A percentile compares a stretch with the other conserved stretches of the same genome.
Evolutionary conservation across 768 basidiomycete genomes (phyloP).

Genomic region (Sporobolomyces phaffii): DNA sequence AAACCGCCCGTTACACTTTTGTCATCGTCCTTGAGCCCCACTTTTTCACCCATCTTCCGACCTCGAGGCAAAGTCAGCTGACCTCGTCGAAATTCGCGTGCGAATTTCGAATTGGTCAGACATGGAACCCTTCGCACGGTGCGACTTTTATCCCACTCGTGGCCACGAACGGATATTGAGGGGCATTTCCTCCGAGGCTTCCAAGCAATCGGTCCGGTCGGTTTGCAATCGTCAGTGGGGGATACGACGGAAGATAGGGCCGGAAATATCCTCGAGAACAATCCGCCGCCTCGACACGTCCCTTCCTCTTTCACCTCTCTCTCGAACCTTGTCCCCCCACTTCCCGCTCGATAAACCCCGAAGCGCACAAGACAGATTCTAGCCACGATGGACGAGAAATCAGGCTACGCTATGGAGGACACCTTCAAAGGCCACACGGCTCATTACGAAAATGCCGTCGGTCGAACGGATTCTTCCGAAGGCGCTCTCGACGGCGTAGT

Average conservation of each 20-base stretch:
- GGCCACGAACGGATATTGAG: too few relatives aligned
- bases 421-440: constrained; percentile 11
- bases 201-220: neutral
- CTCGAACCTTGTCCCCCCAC: too few relatives aligned
- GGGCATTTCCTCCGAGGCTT: neutral
- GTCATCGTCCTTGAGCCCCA: too few relatives aligned
- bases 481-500: neutral
- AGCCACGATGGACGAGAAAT: constrained; percentile 10
- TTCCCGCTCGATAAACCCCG: neutral
- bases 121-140: too few relatives aligned
- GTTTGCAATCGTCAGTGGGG: neutral
- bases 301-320: neutral
- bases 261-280: neutral
- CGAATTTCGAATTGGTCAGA: too few relatives aligned
- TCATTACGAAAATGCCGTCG: constrained; percentile 18
- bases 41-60: too few relatives aligned
- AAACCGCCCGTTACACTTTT: too few relatives aligned
- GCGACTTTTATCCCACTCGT: too few relatives aligned
- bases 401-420: constrained; percentile 8
- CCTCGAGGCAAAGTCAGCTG: too few relatives aligned
- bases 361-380: too few relatives aligned
- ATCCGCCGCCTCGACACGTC: neutral
- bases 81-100: too few relatives aligned
- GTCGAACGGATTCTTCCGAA: neutral
- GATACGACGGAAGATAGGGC: neutral